Conservation (phyloP, 2,329 filamentous ascomycete genomes). For the Annulohypoxylon truncatum region DNA sequence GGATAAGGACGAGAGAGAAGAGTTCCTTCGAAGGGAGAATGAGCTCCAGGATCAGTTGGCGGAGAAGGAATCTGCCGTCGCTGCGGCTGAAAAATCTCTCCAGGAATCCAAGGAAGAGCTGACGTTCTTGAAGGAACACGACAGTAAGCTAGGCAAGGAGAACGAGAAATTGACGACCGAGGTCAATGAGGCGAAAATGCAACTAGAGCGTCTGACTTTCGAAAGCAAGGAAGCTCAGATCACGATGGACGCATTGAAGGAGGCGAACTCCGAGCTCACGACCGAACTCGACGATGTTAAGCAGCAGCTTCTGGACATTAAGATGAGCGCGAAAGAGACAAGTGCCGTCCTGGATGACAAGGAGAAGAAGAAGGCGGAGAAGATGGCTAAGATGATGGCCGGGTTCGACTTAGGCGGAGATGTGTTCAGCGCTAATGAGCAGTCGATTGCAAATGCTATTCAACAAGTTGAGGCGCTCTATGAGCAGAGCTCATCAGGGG, state of each 20-base stretch:
- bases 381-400: slow-evolving; percentile 99
- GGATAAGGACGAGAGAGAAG: slow-evolving; percentile 96
- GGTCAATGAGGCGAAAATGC: slow-evolving; percentile 95
- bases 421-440: slow-evolving; percentile 93
- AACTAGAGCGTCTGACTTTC: slow-evolving; percentile 93
- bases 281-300: slow-evolving; percentile 93
- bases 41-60: slow-evolving; percentile 96
- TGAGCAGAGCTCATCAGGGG: slow-evolving; percentile 80
- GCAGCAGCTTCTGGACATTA: slow-evolving; percentile 93
- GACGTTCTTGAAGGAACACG: slow-evolving; percentile 84
- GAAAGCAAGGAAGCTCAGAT: slow-evolving; percentile 97
- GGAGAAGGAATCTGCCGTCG: slow-evolving; percentile 87
- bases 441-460: slow-evolving; percentile 84
- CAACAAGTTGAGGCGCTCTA: slow-evolving; percentile 83
- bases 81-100: slow-evolving; percentile 81
- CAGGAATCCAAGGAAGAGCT: slow-evolving; percentile 89
- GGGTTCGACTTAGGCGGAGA: slow-evolving; percentile 95
- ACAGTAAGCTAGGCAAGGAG: slow-evolving; percentile 84
- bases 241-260: slow-evolving; percentile 97
- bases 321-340: slow-evolving; percentile 96
- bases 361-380: slow-evolving; percentile 98
- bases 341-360: slow-evolving; percentile 93
- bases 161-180: slow-evolving; percentile 89
- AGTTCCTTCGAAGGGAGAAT: slow-evolving; percentile 94
- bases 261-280: slow-evolving; percentile 93